Evolutionary conservation across 2,329 filamentous ascomycete species (phyloP).

Genomic region (Calonectria naviculata): DNA sequence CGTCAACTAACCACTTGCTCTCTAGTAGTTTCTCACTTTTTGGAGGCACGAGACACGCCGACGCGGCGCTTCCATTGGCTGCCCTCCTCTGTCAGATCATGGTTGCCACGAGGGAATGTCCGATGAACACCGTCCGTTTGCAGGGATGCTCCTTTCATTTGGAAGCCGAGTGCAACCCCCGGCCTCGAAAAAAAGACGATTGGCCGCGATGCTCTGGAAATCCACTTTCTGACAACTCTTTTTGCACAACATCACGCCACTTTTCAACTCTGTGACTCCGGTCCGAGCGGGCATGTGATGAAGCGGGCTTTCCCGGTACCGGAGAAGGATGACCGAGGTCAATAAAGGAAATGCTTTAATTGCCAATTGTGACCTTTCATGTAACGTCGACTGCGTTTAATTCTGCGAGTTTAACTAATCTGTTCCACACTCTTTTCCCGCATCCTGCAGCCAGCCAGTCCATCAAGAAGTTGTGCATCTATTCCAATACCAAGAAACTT

Average conservation of each 20-base stretch:
- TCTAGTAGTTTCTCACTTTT: background rate
- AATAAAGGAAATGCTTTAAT: background rate
- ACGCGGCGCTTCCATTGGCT: background rate
- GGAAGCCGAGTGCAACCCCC: constrained; percentile 14
- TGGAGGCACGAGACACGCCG: background rate
- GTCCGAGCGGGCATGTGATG: constrained; percentile 24
- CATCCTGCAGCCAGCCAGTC: constrained; percentile 9
- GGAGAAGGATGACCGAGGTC: constrained; percentile 18
- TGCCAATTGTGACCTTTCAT: constrained; percentile 8
- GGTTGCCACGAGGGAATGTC: constrained; percentile 13
- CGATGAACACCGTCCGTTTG: constrained; percentile 4
- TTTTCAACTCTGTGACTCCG: constrained; percentile 17
- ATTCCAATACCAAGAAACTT: background rate
- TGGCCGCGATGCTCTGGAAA: background rate
- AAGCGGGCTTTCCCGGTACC: constrained; percentile 21
- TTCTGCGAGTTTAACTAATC: background rate
- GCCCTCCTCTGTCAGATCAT: constrained; percentile 10
- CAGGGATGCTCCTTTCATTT: constrained; percentile 14
- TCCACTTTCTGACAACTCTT: constrained; percentile 13
- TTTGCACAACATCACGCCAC: constrained; percentile 19
- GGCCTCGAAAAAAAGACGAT: background rate
- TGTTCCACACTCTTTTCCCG: background rate
- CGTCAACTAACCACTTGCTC: background rate
- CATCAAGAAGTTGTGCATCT: background rate
- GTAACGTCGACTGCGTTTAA: constrained; percentile 15